Percentiles rank a stretch among this genome's conserved stretches.
Evolutionary conservation across 2,329 filamentous ascomycete genomes (phyloP).

Genomic region (Fusarium hainanense): DNA sequence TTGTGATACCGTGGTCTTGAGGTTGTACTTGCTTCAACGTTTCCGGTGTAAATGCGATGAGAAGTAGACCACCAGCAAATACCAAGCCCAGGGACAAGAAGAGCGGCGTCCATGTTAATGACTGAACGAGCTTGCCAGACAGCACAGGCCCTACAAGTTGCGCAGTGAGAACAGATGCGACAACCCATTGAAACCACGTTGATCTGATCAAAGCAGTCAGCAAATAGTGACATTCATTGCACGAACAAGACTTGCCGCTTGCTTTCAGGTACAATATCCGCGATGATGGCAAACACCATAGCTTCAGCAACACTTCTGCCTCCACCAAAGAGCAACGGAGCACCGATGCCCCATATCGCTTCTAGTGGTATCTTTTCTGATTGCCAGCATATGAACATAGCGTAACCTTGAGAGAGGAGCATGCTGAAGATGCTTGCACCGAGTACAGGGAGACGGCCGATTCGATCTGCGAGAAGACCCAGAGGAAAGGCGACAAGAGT

Average conservation of each 20-base stretch:
- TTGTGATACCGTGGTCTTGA: background rate
- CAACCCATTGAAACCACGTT: conserved; percentile 43
- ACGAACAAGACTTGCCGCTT: conserved; percentile 24
- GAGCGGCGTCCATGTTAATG: conserved; percentile 38
- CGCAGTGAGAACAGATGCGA: conserved; percentile 37
- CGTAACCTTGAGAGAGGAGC: conserved; percentile 39
- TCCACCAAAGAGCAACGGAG: conserved; percentile 41
- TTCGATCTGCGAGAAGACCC: conserved; percentile 40
- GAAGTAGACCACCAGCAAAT: conserved; percentile 21
- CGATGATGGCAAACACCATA: conserved; percentile 46
- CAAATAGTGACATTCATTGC: background rate
- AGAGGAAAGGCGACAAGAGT: conserved; percentile 39
- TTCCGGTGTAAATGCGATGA: conserved; percentile 39
- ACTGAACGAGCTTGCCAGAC: conserved; percentile 26
- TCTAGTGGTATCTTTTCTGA: conserved; percentile 35
- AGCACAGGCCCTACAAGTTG: conserved; percentile 39
- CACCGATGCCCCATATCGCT: conserved; percentile 43
- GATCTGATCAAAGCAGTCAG: conserved; percentile 22
- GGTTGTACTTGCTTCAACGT: conserved; percentile 18
- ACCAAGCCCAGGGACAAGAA: conserved; percentile 37
- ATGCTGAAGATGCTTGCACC: conserved; percentile 41
- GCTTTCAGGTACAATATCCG: conserved; percentile 28
- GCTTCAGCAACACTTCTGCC: conserved; percentile 44
- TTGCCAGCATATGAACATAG: conserved; percentile 36
- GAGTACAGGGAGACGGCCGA: conserved; percentile 44